phyloP scores from a whole-genome alignment of 805 yeast genomes.

The Candida sithepensis region DNA sequence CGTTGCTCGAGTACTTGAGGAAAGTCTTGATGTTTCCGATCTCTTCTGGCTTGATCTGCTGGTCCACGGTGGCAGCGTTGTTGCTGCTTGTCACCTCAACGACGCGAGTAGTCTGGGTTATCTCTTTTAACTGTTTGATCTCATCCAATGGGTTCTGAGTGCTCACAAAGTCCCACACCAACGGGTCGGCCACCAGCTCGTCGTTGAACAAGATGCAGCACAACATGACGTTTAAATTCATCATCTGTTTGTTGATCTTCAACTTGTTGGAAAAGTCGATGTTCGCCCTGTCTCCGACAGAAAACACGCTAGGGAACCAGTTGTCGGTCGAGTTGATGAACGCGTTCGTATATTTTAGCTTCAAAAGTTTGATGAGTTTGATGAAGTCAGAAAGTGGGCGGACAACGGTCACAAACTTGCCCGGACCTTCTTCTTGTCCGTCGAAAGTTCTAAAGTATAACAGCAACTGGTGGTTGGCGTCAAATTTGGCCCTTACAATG shows the following conservation, averaged over 20 bases:
- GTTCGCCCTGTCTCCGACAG: slow-evolving; percentile 20
- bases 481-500: slow-evolving; percentile 33
- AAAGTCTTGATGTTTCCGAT: slow-evolving; percentile 45
- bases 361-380: slow-evolving; percentile 32
- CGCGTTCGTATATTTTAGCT: slow-evolving; percentile 35
- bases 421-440: slow-evolving; percentile 2
- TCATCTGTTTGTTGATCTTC: slow-evolving; percentile 44
- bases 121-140: slow-evolving; percentile 11
- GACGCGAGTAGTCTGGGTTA: neutral
- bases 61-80: slow-evolving; percentile 1
- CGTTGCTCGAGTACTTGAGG: slow-evolving; percentile 42
- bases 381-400: slow-evolving; percentile 32
- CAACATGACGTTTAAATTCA: slow-evolving; percentile 47
- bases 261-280: slow-evolving; percentile 37
- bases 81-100: no score
- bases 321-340: slow-evolving; percentile 18
- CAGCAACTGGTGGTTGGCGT: slow-evolving; percentile 23
- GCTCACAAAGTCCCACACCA: slow-evolving; percentile 41
- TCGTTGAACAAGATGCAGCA: slow-evolving; percentile 39
- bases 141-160: slow-evolving; percentile 27
- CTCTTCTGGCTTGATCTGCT: slow-evolving; percentile 32
- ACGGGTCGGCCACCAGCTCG: slow-evolving; percentile 32
- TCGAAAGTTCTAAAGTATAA: slow-evolving; percentile 21
- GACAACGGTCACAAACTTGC: slow-evolving; percentile 12
- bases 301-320: slow-evolving; percentile 23